Conservation (phyloP, 352 stramenopile species). For the Phytophthora capsici region DNA sequence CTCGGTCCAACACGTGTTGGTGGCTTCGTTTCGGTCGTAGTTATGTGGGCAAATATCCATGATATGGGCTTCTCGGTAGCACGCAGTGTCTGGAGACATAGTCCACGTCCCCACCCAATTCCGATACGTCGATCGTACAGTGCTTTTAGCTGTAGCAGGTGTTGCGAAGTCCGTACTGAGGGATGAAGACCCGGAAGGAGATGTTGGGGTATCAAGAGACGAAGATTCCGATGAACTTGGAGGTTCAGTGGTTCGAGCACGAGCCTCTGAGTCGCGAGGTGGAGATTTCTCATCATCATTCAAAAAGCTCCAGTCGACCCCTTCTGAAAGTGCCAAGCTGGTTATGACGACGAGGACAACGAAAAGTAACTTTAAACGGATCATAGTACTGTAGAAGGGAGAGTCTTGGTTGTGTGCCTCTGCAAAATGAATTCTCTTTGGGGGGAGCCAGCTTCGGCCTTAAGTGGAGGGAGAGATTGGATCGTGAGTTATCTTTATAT, state of each 20-base stretch:
- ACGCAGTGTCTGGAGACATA: constrained; percentile 26
- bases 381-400: constrained; percentile 18
- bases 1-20: constrained; percentile 62
- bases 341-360: neutral
- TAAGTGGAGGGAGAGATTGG: neutral
- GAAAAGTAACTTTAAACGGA: constrained; percentile 11
- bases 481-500: constrained; percentile 6
- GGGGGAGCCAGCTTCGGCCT: neutral
- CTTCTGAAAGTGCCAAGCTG: constrained; percentile 2
- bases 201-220: neutral
- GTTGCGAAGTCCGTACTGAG: constrained; percentile 9
- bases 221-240: constrained; percentile 1
- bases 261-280: neutral
- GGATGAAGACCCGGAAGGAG: neutral
- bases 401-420: constrained; percentile 2
- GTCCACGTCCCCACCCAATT: constrained; percentile 55
- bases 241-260: neutral
- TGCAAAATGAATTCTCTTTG: constrained; percentile 21
- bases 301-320: neutral
- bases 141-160: constrained; percentile 25
- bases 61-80: constrained; percentile 42
- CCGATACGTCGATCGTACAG: constrained; percentile 28
- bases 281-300: neutral
- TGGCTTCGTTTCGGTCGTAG: constrained; percentile 53
- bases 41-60: constrained; percentile 44